Percentiles rank a stretch among this genome's conserved stretches.
Conservation (phyloP, 805 yeast species). For the Lipomyces japonicus region DNA sequence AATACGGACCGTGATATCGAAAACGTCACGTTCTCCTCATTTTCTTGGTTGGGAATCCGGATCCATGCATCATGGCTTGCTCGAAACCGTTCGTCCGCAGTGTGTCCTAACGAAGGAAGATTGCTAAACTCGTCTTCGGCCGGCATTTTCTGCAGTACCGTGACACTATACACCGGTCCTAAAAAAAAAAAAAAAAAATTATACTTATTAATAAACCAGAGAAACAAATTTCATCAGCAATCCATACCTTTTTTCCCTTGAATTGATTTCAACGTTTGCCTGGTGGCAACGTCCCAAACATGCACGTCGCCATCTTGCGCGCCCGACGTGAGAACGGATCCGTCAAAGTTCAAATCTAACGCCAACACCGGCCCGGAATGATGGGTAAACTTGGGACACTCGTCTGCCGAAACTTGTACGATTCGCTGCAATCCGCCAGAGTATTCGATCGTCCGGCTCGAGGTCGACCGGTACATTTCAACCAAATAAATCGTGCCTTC, state of each 20-base stretch:
- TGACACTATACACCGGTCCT: conserved; percentile 14
- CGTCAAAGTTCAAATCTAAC: conserved; percentile 66
- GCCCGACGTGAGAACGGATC: conserved; percentile 67
- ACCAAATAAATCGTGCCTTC: conserved; percentile 45
- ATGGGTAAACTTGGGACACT: conserved; percentile 14
- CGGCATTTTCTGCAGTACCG: conserved; percentile 10
- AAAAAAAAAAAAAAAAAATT: not conserved
- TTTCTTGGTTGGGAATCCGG: conserved; percentile 11
- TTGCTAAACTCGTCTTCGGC: conserved; percentile 17
- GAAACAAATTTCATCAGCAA: conserved; percentile 26
- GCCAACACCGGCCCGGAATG: conserved; percentile 46
- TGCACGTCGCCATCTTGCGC: conserved; percentile 66
- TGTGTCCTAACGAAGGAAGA: conserved; percentile 33
- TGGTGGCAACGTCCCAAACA: conserved; percentile 54
- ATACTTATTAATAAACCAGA: conserved; percentile 7
- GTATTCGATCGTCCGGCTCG: conserved; percentile 46
- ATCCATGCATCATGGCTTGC: conserved; percentile 28
- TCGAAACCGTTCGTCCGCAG: conserved; percentile 18
- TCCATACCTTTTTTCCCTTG: conserved; percentile 30
- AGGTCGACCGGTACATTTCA: conserved; percentile 46
- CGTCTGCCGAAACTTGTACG: conserved; percentile 38
- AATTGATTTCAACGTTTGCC: conserved; percentile 36
- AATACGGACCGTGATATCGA: not conserved
- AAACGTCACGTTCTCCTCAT: not conserved
- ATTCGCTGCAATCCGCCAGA: conserved; percentile 59